Evolutionary conservation across 805 yeast species (phyloP), one percentile per base, ranked within the genome.

Genomic region (Maudiozyma barnettii): DNA sequence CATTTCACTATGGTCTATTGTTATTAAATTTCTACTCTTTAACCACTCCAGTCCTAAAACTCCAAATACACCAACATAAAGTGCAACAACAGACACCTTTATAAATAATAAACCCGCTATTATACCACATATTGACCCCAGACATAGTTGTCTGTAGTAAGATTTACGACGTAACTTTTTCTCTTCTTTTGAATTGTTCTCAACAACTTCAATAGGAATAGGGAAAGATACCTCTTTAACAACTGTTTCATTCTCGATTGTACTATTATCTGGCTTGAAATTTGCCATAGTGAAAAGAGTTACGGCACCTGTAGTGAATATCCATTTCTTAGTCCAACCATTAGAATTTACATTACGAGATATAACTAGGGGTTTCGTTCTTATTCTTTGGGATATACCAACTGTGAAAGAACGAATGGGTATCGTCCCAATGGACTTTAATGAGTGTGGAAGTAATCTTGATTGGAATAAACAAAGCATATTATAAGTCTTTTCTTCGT

Each of bases 61-160:
- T 1, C 59, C 57, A 13, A 53, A 42, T 5, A 56, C 55, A 3
- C 58, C 48, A 14, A 55, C 23, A 44, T 56, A 60, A 14, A 59
- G 54, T 21, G 58, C 45, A n/a, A 53, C 31, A 2, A 55, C 51
- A 2, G 64, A 60, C 3, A 61, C 45, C 44, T 60, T 60, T n/a
- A 58, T 60, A 18, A 61, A 50, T 1, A 59, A 47, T 7, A 60
- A 50, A 8, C 64, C 66, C n/a, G 51, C 44, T 19, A 55, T 51
- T 2, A 61, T 45, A 6, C 66, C 66, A 13, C 55, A 41, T 5
- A 61, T 51, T 2, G 66, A 61, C 9, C 66, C 66, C 4, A 56
- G 43, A 43, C 63, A 59, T 20, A 61, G 49, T 45, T 61, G 64
- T 26, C 54, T 53, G 44, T 61, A 59, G 19, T 30, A 40, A 1